Percentiles rank a stretch among this genome's conserved stretches.
These are phyloP conservation scores for Ceratocystis diversiconidia DNA, from an alignment of 2,329 filamentous ascomycete genomes.

Conservation along the genomic window DNA sequence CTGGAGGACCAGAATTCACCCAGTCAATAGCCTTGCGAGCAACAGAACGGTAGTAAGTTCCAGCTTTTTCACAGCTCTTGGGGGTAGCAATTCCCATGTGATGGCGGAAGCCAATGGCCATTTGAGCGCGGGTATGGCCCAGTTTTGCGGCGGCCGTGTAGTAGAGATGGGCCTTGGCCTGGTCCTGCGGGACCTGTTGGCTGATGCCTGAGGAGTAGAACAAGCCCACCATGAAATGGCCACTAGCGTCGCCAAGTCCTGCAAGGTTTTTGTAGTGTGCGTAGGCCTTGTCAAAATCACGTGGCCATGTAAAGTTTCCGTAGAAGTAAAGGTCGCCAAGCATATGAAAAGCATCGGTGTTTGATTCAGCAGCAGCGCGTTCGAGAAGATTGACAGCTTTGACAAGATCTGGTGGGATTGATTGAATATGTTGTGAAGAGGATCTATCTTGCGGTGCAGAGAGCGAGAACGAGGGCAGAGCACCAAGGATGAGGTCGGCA, in stretches of 20 bases:
- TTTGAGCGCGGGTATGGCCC: constrained; percentile 74
- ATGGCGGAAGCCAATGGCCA: constrained; percentile 82
- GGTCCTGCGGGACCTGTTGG: constrained; percentile 64
- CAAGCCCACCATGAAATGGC: constrained; percentile 88
- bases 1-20: constrained; percentile 79
- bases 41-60: constrained; percentile 80
- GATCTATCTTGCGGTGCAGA: constrained; percentile 11
- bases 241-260: constrained; percentile 69
- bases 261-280: constrained; percentile 68
- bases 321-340: constrained; percentile 94
- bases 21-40: constrained; percentile 85
- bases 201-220: constrained; percentile 92
- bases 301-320: constrained; percentile 79
- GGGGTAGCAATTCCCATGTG: constrained; percentile 73
- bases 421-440: neutral
- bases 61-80: constrained; percentile 71
- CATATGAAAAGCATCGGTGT: constrained; percentile 75
- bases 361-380: constrained; percentile 39
- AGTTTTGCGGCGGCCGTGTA: constrained; percentile 83
- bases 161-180: constrained; percentile 83
- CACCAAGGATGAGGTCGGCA: neutral
- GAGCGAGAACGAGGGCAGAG: constrained; percentile 15
- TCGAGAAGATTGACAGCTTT: constrained; percentile 40
- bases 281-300: constrained; percentile 68
- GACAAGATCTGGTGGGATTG: constrained; percentile 18